A percentile compares a stretch with the other conserved stretches of the same genome.
These are phyloP conservation scores for Geranium brycei DNA, from an alignment of 345 rosid species.

Conservation along the genomic window DNA sequence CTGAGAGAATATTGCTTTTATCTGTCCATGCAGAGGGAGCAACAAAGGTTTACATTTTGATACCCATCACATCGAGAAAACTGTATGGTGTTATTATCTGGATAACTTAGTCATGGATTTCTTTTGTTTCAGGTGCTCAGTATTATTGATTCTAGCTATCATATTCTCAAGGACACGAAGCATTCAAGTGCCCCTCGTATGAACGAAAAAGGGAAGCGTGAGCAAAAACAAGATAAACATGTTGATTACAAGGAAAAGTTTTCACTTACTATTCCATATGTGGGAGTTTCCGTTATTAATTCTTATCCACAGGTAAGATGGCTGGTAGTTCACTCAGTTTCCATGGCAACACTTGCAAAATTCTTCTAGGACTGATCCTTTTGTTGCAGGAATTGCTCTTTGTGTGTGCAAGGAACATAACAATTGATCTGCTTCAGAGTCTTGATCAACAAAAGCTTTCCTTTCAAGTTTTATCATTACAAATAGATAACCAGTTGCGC, in stretches of 20 bases:
- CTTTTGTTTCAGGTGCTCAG: slow-evolving; percentile 51
- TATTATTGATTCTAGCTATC: slow-evolving; percentile 70
- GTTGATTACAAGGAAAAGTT: slow-evolving; percentile 53
- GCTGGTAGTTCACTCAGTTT: background rate
- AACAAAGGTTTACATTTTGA: slow-evolving; percentile 47
- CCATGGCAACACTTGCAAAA: background rate
- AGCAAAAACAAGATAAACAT: slow-evolving; percentile 32
- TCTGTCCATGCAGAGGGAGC: slow-evolving; percentile 72
- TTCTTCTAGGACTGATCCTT: slow-evolving; percentile 11
- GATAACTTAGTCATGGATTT: slow-evolving; percentile 8
- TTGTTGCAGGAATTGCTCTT: slow-evolving; percentile 68
- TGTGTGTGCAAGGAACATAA: slow-evolving; percentile 61
- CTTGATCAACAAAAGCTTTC: slow-evolving; percentile 67
- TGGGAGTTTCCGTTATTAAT: slow-evolving; percentile 71
- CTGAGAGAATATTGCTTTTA: slow-evolving; percentile 63
- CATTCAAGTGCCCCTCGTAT: slow-evolving; percentile 19
- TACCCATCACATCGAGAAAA: slow-evolving; percentile 1
- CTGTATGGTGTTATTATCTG: slow-evolving; percentile 3
- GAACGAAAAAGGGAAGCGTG: slow-evolving; percentile 33
- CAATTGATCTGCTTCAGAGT: slow-evolving; percentile 53
- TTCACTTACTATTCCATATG: slow-evolving; percentile 45
- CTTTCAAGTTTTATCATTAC: slow-evolving; percentile 58
- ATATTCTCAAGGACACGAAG: slow-evolving; percentile 37
- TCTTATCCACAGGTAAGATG: slow-evolving; percentile 59
- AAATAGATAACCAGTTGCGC: slow-evolving; percentile 75